Percentiles rank a stretch among this genome's conserved stretches.
Evolutionary conservation across 495 filamentous ascomycete species (phyloP).

Genomic region (Aspergillus biplanus): DNA sequence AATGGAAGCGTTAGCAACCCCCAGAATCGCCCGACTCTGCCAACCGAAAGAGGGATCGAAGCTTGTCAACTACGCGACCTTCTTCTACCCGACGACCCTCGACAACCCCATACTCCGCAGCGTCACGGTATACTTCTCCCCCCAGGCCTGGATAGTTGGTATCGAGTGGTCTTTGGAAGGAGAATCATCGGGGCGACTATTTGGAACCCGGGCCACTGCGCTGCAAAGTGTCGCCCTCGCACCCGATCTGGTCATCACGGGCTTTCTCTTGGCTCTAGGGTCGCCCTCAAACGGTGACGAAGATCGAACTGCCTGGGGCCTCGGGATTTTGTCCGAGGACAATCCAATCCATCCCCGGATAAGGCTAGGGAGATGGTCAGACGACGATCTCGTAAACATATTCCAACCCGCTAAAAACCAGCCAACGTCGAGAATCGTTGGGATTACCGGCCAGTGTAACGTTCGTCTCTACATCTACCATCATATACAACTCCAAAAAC

Average conservation of each 20-base stretch:
- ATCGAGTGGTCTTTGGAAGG: background rate
- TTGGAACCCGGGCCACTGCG: background rate
- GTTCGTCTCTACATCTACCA: background rate
- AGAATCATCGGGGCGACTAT: background rate
- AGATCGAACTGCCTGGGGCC: background rate
- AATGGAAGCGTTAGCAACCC: background rate
- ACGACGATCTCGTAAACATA: background rate
- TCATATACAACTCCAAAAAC: background rate
- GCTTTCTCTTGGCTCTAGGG: background rate
- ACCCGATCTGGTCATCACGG: background rate
- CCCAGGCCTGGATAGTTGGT: background rate
- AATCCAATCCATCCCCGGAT: background rate
- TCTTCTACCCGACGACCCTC: background rate
- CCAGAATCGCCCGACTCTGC: background rate
- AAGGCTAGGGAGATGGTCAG: background rate
- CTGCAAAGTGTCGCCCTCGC: background rate
- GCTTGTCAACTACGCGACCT: background rate
- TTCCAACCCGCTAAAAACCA: background rate
- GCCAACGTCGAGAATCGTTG: background rate
- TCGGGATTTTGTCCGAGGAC: background rate
- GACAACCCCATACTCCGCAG: background rate
- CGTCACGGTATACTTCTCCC: background rate
- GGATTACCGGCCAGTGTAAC: background rate
- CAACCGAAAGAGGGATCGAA: background rate
- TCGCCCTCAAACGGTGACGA: background rate